phyloP scores from a whole-genome alignment of 2,329 filamentous ascomycete genomes.

The Colletotrichum liaoningense region DNA sequence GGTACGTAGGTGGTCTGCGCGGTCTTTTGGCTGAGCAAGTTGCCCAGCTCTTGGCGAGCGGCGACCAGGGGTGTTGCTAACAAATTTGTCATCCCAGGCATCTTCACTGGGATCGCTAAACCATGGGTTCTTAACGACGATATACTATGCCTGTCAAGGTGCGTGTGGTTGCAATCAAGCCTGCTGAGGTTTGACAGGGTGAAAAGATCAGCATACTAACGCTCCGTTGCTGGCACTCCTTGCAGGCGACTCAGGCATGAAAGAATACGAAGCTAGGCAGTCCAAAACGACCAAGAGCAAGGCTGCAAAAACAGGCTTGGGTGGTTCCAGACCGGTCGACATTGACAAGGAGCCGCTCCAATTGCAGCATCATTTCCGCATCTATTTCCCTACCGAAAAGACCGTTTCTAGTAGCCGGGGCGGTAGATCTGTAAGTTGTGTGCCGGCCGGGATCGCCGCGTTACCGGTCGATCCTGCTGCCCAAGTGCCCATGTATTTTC shows the following conservation, averaged over 20 bases:
- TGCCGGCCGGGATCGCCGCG: constrained; percentile 19
- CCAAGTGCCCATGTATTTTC: neutral
- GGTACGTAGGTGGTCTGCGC: constrained; percentile 53
- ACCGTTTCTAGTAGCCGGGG: constrained; percentile 76
- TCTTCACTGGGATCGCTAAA: constrained; percentile 86
- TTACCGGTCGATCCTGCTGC: constrained; percentile 31
- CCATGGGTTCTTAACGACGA: constrained; percentile 69
- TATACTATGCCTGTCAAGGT: constrained; percentile 69
- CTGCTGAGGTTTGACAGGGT: constrained; percentile 11
- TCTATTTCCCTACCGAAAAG: constrained; percentile 83
- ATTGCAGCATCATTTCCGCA: constrained; percentile 66
- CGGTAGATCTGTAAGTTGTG: constrained; percentile 64
- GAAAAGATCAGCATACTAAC: constrained; percentile 11
- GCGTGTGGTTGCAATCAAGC: constrained; percentile 36
- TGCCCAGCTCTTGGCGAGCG: constrained; percentile 22
- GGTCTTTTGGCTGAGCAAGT: constrained; percentile 18
- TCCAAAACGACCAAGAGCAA: constrained; percentile 45
- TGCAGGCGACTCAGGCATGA: constrained; percentile 56
- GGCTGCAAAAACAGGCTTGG: constrained; percentile 16
- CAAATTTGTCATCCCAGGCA: constrained; percentile 57
- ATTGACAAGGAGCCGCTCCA: constrained; percentile 27
- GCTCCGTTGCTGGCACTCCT: neutral
- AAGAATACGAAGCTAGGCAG: constrained; percentile 56
- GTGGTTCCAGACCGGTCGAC: constrained; percentile 3
- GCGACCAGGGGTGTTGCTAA: constrained; percentile 34